phyloP scores from a whole-genome alignment of 2,329 filamentous ascomycete genomes.

The Colletotrichum limetticola region DNA sequence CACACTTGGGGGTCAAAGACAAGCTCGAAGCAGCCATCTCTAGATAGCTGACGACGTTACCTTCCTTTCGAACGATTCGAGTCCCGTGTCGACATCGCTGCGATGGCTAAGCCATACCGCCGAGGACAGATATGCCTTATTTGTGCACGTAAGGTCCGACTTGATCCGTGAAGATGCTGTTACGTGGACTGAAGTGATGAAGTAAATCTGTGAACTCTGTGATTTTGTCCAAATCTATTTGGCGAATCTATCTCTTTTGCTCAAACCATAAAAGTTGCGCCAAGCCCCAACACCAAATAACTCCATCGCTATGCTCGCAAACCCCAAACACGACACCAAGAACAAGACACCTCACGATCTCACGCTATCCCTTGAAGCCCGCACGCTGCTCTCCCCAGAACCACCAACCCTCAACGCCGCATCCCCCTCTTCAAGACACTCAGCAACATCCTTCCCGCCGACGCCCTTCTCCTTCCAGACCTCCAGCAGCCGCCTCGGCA shows the following conservation, averaged over 20 bases:
- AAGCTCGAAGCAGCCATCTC: neutral
- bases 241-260: neutral
- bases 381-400: conserved; percentile 24
- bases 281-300: conserved; percentile 3
- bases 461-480: conserved; percentile 65
- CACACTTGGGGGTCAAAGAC: neutral
- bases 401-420: conserved; percentile 51
- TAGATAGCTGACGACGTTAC: neutral
- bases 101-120: no score
- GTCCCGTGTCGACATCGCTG: neutral
- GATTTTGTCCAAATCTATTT: neutral
- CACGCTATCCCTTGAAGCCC: conserved; percentile 35
- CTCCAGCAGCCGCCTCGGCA: conserved; percentile 61
- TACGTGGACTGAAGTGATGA: neutral
- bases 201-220: neutral
- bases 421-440: conserved; percentile 65
- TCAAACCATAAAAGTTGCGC: neutral
- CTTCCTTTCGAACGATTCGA: neutral
- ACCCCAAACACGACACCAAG: neutral
- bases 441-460: conserved; percentile 65
- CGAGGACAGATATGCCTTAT: no score
- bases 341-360: conserved; percentile 1
- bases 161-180: neutral
- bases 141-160: no score
- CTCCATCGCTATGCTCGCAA: conserved; percentile 24